Evolutionary conservation across 2,329 filamentous ascomycete species (phyloP).

Genomic region (Arthrinium puccinioides): DNA sequence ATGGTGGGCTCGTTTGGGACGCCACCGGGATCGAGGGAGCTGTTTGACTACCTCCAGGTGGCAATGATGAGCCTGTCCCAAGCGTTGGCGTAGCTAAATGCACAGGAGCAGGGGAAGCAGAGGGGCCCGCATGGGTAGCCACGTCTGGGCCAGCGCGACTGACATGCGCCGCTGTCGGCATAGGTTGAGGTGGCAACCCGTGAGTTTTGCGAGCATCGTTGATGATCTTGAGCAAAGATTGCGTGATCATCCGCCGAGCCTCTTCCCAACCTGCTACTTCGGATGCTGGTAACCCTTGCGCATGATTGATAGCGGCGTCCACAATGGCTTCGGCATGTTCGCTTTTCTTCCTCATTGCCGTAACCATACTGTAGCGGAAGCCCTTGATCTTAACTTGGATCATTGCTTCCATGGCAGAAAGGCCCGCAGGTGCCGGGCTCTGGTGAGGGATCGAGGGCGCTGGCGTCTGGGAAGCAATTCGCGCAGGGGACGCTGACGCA

Average conservation of each 20-base stretch:
- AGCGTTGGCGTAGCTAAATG: conserved; percentile 10
- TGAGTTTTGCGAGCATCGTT: conserved; percentile 18
- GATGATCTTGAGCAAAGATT: conserved; percentile 22
- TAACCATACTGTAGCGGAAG: conserved; percentile 23
- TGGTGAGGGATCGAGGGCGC: neutral
- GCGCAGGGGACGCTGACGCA: conserved; percentile 16
- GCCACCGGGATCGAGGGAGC: neutral
- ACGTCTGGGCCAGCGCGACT: conserved; percentile 6
- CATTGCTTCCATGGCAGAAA: conserved; percentile 15
- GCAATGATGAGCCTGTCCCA: neutral
- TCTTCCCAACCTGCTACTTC: conserved; percentile 21
- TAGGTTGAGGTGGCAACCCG: conserved; percentile 10
- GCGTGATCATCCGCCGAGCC: conserved; percentile 21
- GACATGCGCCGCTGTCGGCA: conserved; percentile 8
- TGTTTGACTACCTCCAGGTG: neutral
- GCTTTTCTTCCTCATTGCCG: conserved; percentile 19
- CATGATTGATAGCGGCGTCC: conserved; percentile 23
- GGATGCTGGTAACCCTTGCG: conserved; percentile 19
- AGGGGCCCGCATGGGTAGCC: conserved; percentile 11
- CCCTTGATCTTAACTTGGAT: conserved; percentile 20
- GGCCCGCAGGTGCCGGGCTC: conserved; percentile 10
- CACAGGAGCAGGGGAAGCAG: conserved; percentile 15
- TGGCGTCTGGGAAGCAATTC: neutral
- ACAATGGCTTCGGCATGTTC: conserved; percentile 22
- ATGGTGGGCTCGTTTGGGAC: neutral